These are phyloP conservation scores for Lodderomyces metapsilosis DNA, from an alignment of 1,139 yeast species.

Conservation along the genomic window DNA sequence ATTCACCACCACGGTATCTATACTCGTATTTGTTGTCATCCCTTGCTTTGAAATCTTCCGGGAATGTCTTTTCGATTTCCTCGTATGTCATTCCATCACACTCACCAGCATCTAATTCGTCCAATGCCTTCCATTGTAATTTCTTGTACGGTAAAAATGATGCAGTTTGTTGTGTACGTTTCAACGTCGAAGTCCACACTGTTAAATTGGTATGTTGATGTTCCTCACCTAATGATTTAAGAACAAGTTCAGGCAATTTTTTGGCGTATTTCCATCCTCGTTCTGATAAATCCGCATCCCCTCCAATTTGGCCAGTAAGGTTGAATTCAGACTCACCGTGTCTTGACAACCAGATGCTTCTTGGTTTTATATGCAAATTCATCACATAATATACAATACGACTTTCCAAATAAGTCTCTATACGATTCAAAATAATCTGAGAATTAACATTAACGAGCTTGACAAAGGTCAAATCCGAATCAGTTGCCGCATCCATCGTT, in stretches of 20 bases:
- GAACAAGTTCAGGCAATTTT: conserved; percentile 76
- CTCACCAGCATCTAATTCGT: conserved; percentile 96
- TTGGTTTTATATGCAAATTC: conserved; percentile 91
- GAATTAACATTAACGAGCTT: conserved; percentile 85
- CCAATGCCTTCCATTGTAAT: conserved; percentile 93
- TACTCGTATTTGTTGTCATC: conserved; percentile 96
- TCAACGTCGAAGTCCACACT: conserved; percentile 94
- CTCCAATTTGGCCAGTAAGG: conserved; percentile 92
- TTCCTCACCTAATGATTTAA: conserved; percentile 70
- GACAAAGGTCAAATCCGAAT: conserved; percentile 73
- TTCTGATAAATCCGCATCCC: conserved; percentile 84
- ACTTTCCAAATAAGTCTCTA: conserved; percentile 85
- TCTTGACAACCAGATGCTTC: conserved; percentile 88
- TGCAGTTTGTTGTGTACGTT: conserved; percentile 92
- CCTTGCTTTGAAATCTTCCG: conserved; percentile 93
- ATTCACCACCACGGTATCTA: conserved; percentile 95
- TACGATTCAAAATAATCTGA: conserved; percentile 82
- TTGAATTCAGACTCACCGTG: conserved; percentile 95
- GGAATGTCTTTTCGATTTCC: conserved; percentile 74
- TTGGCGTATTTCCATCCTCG: conserved; percentile 86
- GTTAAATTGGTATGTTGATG: conserved; percentile 64
- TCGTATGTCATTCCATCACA: conserved; percentile 93
- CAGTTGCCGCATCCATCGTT: conserved; percentile 58
- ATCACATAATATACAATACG: conserved; percentile 93
- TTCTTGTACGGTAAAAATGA: conserved; percentile 74